Percentiles rank a stretch among this genome's conserved stretches.
Evolutionary conservation across 2,329 filamentous ascomycete species (phyloP).

Genomic region (Botryotinia globosa): DNA sequence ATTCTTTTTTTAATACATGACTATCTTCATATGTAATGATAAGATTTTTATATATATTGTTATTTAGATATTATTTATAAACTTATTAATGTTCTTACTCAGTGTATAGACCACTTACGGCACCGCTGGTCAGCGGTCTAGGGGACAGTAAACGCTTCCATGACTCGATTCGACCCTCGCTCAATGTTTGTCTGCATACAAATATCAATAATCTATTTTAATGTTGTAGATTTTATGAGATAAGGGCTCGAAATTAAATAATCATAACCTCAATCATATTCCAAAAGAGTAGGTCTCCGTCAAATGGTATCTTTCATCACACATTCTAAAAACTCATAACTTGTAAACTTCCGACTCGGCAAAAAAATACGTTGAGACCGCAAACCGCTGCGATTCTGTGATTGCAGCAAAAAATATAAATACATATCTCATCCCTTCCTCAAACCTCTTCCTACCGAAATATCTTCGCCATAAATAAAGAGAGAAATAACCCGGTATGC

Average conservation of each 20-base stretch:
- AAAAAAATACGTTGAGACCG: conserved; percentile 4
- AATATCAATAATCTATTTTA: neutral
- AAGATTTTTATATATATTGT: too few species aligned
- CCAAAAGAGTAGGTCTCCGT: neutral
- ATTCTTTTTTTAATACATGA: too few species aligned
- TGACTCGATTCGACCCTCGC: neutral
- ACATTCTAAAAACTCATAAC: neutral
- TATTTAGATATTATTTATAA: too few species aligned
- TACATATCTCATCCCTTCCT: conserved; percentile 15
- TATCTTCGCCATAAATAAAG: conserved; percentile 19
- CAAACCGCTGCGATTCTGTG: neutral
- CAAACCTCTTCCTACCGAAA: conserved; percentile 9
- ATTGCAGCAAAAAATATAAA: conserved; percentile 17
- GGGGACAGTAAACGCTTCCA: too few species aligned
- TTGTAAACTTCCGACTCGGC: neutral
- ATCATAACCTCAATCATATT: neutral
- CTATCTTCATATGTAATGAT: too few species aligned
- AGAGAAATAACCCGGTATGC: conserved; percentile 18
- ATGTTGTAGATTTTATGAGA: neutral
- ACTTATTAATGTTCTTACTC: too few species aligned
- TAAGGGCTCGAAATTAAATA: neutral
- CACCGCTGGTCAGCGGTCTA: too few species aligned
- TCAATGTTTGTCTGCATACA: neutral
- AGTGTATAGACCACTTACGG: too few species aligned
- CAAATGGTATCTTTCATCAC: neutral